phyloP scores from a whole-genome alignment of 1,139 yeast species.

The Kodamaea ohmeri region DNA sequence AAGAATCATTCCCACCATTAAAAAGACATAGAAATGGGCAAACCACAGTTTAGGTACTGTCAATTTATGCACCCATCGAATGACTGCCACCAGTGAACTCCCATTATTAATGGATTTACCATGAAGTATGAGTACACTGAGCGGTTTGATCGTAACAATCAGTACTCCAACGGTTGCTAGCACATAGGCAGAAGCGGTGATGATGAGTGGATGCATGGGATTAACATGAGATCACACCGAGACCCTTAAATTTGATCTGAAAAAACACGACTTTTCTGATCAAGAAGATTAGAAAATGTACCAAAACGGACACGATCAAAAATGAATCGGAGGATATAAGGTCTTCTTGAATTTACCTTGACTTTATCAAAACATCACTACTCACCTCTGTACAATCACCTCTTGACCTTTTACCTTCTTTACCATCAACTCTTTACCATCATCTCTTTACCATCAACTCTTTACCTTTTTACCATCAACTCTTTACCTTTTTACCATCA shows the following conservation, averaged over 20 bases:
- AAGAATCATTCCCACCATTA: slow-evolving; percentile 16
- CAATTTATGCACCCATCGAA: slow-evolving; percentile 12
- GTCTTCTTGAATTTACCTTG: too few relatives aligned
- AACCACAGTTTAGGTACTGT: slow-evolving; percentile 53
- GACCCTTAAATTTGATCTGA: too few relatives aligned
- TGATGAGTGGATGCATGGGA: slow-evolving; percentile 3
- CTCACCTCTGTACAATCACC: too few relatives aligned
- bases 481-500: neutral
- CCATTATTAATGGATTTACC: slow-evolving; percentile 14
- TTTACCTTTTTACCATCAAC: too few relatives aligned
- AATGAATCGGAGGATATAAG: neutral
- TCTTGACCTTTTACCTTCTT: too few relatives aligned
- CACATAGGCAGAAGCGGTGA: slow-evolving; percentile 8
- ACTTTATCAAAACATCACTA: too few relatives aligned
- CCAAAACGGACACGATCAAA: neutral
- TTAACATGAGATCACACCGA: too few relatives aligned
- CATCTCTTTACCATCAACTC: too few relatives aligned
- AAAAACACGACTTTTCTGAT: too few relatives aligned
- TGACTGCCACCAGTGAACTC: neutral
- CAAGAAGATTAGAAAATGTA: too few relatives aligned
- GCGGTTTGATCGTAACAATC: slow-evolving; percentile 11
- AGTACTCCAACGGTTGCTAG: slow-evolving; percentile 10
- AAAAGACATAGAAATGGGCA: slow-evolving; percentile 44
- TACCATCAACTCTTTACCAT: too few relatives aligned
- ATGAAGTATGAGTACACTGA: slow-evolving; percentile 15